Conservation (phyloP, 1,284 basidiomycete genomes). For the Boletus sp. region DNA sequence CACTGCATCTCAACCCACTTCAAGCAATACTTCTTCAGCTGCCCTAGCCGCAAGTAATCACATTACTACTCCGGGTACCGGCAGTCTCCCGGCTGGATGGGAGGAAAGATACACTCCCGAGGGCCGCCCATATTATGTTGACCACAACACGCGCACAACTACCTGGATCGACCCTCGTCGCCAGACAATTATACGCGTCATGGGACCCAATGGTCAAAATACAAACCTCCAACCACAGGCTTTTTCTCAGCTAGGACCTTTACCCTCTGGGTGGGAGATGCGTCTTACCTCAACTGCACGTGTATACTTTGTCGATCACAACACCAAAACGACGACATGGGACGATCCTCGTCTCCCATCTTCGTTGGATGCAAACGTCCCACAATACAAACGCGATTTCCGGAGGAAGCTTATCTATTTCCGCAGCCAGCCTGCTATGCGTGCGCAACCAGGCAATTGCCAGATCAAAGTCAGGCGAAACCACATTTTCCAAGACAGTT, state of each 20-base stretch:
- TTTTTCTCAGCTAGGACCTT: slow-evolving; percentile 85
- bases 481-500: slow-evolving; percentile 93
- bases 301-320: slow-evolving; percentile 96
- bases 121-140: slow-evolving; percentile 91
- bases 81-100: slow-evolving; percentile 88
- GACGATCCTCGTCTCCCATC: slow-evolving; percentile 90
- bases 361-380: slow-evolving; percentile 82
- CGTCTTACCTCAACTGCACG: slow-evolving; percentile 89
- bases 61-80: slow-evolving; percentile 73
- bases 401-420: slow-evolving; percentile 95
- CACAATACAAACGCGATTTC: slow-evolving; percentile 97
- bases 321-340: slow-evolving; percentile 97
- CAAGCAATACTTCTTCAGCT: slow-evolving; percentile 31
- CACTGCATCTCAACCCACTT: slow-evolving; percentile 31
- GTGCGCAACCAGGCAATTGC: slow-evolving; percentile 86
- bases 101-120: slow-evolving; percentile 95
- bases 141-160: slow-evolving; percentile 91
- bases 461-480: slow-evolving; percentile 92
- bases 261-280: slow-evolving; percentile 97
- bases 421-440: slow-evolving; percentile 89
- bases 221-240: slow-evolving; percentile 81
- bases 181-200: slow-evolving; percentile 85
- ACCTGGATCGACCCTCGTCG: slow-evolving; percentile 95
- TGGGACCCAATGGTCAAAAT: slow-evolving; percentile 83
- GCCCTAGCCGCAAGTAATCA: slow-evolving; percentile 50